Evolutionary conservation across 495 filamentous ascomycete species (phyloP), one percentile per base, ranked within the genome.

Genomic region (Aspergillus sparsus): DNA sequence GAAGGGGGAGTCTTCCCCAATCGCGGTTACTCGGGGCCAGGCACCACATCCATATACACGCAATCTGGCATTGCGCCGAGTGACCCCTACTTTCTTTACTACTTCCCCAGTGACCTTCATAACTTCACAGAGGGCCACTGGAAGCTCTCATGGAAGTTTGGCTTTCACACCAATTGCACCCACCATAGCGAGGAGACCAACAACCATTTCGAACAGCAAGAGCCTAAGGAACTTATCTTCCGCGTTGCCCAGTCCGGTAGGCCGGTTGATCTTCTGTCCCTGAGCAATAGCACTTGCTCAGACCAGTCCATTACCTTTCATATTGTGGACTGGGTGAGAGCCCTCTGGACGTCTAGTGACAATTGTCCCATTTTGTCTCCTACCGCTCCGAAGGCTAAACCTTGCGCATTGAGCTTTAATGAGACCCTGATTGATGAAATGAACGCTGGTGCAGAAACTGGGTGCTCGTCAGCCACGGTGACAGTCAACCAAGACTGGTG

Each of bases 301-400:
- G 51, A 54, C 18, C 7, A 10, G 12, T 5, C 10, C 13, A n/a
- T 11, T 9, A 18, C 51, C 3, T 33, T 42, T 21, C 37, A 41
- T 11, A 41, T 41, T n/a, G 2, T 41, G 11, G 37, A 41, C 37
- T 34, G 34, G 6, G 27, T 54, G 1, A 7, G 7, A 16, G 11
- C 15, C 6, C 27, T 37, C 12, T 8, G 18, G 9, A 39, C n/a
- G 6, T 10, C 33, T 12, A 27, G 21, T 3, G 21, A 27, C 21
- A 34, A 52, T 35, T 54, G 51, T 6, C 51, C 51, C 39, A 21
- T 54, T 27, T 13, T 54, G 51, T 18, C 3, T 54, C 13, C 6
- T 1, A 41, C 51, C 12, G 10, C 3, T 5, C 51, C 34, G 4
- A 10, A 7, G 15, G 34, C 51, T 3, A 27, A 54, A 6, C 51